Conservation (phyloP, 768 basidiomycete genomes). For the Trametes villosa region DNA sequence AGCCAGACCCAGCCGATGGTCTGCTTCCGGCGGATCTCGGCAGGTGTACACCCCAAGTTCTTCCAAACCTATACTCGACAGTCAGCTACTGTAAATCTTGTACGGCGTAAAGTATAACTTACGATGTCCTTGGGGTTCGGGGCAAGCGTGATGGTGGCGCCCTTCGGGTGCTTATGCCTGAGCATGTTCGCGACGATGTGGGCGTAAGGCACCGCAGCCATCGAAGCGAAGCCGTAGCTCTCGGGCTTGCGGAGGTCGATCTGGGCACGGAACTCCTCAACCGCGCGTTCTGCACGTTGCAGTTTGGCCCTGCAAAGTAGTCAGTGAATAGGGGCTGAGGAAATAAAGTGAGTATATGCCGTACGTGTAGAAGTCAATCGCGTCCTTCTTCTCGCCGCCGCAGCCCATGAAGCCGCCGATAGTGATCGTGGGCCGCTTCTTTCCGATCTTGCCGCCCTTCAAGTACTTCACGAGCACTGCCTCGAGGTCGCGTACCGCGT, state of each 20-base stretch:
- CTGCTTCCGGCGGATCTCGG: conserved; percentile 67
- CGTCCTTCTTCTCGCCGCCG: conserved; percentile 86
- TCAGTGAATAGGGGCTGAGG: conserved; percentile 7
- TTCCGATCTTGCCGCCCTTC: conserved; percentile 77
- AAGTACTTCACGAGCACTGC: conserved; percentile 87
- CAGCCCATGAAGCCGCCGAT: conserved; percentile 81
- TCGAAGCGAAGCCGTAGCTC: conserved; percentile 90
- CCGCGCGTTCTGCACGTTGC: conserved; percentile 68
- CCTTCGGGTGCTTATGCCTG: conserved; percentile 69
- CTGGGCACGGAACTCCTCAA: conserved; percentile 72
- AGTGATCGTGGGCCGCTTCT: conserved; percentile 79
- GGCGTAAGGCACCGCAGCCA: conserved; percentile 87
- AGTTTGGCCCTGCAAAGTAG: conserved; percentile 43
- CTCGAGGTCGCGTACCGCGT: conserved; percentile 93
- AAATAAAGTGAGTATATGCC: conserved; percentile 35
- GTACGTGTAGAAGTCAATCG: conserved; percentile 92
- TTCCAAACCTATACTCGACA: conserved; percentile 71
- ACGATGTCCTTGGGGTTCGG: conserved; percentile 92
- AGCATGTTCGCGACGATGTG: conserved; percentile 82
- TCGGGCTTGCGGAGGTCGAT: conserved; percentile 80
- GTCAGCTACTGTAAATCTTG: background rate
- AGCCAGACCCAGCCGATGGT: conserved; percentile 81
- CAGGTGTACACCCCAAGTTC: conserved; percentile 79
- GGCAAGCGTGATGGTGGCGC: conserved; percentile 71
- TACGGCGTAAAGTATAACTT: conserved; percentile 32